Base-by-base conservation (phyloP, 2,329 filamentous ascomycete genomes). In the Hypoxylon sp. region DNA sequence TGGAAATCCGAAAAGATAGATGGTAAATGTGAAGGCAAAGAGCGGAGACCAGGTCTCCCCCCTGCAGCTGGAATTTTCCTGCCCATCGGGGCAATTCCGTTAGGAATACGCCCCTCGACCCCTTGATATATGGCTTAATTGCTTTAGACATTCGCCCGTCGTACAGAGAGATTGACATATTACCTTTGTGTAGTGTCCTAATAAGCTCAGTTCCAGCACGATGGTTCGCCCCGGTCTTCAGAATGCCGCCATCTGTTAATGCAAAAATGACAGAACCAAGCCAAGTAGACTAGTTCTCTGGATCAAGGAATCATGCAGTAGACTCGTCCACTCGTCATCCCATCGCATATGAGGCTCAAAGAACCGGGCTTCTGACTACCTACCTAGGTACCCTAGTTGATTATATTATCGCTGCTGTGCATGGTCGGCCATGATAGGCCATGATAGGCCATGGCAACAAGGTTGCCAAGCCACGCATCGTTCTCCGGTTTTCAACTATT, bases 31-130 rank as follows among this genome's bases (percentile, higher is more conserved):
- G 65, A 67, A 64, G 71, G 49, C 63, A 71, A 67, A 60, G 63
- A 66, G 63, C 65, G 53, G 60, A 69, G 63, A 55, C 63, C 49
- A 41, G 68, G 68, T 46, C 45, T 51, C 63, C 72, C 72, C 73
- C 73, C 70, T 74, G 73, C 68, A 72, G 72, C 67, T 75, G 71
- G 69, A 71, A 67, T 73, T 70, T 72, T 67, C 60, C 70, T 74
- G 73, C 69, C 73, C 67, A 48, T 69, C 69, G 69, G 60, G 68
- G 67, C 67, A 72, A 75, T 72, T 69, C 70, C 68, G 69, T 66
- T 65, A 72, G 57, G 34, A 67, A 57, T 51, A 72, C 62, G 38
- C 63, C 63, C 56, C 38, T 53, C 30, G 48, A 38, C 56, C 62
- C 58, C 68, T 61, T 65, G 59, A 53, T 49, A 53, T 49, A 63